phyloP scores from a whole-genome alignment of 2,329 filamentous ascomycete species.

The Venturiaceae sp. region DNA sequence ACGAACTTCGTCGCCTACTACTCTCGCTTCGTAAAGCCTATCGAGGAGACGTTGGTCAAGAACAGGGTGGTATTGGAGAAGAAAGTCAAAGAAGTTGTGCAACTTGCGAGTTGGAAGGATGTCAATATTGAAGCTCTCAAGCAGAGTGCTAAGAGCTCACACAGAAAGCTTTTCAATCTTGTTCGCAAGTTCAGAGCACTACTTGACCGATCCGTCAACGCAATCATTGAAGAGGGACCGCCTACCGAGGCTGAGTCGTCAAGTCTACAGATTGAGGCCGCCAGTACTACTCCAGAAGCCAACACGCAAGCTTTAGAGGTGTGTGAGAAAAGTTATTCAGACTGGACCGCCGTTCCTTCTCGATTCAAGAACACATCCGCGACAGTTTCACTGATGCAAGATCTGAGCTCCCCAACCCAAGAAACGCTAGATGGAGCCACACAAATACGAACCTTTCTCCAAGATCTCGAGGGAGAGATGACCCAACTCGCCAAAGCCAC shows the following conservation, averaged over 20 bases:
- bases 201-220: conserved; percentile 65
- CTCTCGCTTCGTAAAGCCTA: conserved; percentile 55
- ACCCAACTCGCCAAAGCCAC: conserved; percentile 74
- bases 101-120: conserved; percentile 95
- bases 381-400: conserved; percentile 67
- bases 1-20: conserved; percentile 72
- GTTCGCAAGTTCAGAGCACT: conserved; percentile 81
- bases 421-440: conserved; percentile 45
- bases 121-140: conserved; percentile 84
- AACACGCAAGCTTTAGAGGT: not conserved
- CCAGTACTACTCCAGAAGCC: not conserved
- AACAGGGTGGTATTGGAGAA: conserved; percentile 75
- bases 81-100: conserved; percentile 84
- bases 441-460: conserved; percentile 59
- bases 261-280: not conserved
- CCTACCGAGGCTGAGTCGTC: conserved; percentile 5
- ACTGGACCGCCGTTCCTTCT: conserved; percentile 38
- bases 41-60: conserved; percentile 54
- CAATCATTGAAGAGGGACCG: conserved; percentile 31
- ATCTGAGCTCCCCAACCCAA: conserved; percentile 43
- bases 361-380: conserved; percentile 61
- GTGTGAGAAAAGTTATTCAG: conserved; percentile 16
- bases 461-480: conserved; percentile 57
- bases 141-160: conserved; percentile 83
- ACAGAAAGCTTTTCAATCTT: conserved; percentile 83